Evolutionary conservation across 176 grass and related monocot genomes (phyloP).

Genomic region (Musa acuminata): DNA sequence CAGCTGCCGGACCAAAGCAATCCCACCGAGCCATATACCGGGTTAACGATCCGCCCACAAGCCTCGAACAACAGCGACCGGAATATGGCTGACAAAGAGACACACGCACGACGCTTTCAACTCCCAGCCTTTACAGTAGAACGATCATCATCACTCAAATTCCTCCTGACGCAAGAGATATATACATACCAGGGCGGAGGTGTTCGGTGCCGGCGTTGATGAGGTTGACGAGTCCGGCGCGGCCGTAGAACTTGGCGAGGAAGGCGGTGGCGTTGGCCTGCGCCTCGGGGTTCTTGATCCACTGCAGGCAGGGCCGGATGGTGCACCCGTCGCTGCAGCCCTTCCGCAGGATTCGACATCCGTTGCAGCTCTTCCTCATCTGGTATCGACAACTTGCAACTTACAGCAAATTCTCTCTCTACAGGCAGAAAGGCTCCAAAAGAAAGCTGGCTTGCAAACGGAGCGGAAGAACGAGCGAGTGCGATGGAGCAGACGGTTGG

Average conservation of each 20-base stretch:
- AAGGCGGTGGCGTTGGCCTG: slow-evolving; percentile 39
- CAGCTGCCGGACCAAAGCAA: not conserved
- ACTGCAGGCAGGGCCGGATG: slow-evolving; percentile 33
- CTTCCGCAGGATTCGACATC: slow-evolving; percentile 31
- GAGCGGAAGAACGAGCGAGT: too few species aligned
- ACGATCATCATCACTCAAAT: not conserved
- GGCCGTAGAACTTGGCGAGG: slow-evolving; percentile 40
- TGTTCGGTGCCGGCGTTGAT: slow-evolving; percentile 19
- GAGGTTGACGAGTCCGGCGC: slow-evolving; percentile 37
- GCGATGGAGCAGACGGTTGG: too few species aligned
- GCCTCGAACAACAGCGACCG: slow-evolving; percentile 17
- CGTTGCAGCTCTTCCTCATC: slow-evolving; percentile 45
- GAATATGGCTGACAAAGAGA: slow-evolving; percentile 28
- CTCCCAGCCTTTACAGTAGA: not conserved
- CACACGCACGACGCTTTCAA: not conserved
- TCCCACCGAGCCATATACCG: not conserved
- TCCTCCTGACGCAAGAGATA: not conserved
- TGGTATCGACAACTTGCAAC: not conserved
- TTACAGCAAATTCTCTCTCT: not conserved
- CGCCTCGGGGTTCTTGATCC: slow-evolving; percentile 27
- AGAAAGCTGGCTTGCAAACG: too few species aligned
- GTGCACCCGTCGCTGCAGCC: slow-evolving; percentile 28
- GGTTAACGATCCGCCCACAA: not conserved
- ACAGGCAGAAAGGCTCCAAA: too few species aligned
- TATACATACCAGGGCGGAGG: slow-evolving; percentile 22